These are phyloP conservation scores for Ogataea degrootiae DNA, from an alignment of 805 yeast genomes.

Conservation along the genomic window DNA sequence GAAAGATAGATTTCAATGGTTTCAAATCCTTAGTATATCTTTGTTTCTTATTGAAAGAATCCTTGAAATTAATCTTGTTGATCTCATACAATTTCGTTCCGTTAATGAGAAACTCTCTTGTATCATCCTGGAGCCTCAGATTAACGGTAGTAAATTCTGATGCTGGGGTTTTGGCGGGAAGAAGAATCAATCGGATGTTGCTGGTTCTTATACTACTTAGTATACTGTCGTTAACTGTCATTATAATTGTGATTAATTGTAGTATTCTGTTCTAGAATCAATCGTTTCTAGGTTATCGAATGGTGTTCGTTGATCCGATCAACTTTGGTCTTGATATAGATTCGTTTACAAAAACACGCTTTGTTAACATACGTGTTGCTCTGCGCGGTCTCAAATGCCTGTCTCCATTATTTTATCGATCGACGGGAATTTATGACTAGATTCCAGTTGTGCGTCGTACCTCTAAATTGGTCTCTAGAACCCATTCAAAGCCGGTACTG, in stretches of 20 bases:
- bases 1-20: constrained; percentile 39
- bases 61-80: constrained; percentile 34
- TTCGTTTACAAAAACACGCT: too few relatives aligned
- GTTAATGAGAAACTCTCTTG: constrained; percentile 13
- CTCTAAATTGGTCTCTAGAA: too few relatives aligned
- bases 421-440: too few relatives aligned
- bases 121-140: constrained; percentile 8
- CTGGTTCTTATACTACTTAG: constrained; percentile 5
- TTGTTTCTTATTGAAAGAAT: constrained; percentile 27
- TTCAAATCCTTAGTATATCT: constrained; percentile 26
- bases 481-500: too few relatives aligned
- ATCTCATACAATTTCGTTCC: constrained; percentile 34
- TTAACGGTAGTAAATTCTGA: constrained; percentile 7
- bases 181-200: constrained; percentile 9
- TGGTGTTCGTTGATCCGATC: too few relatives aligned
- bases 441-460: too few relatives aligned
- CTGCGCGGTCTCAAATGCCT: too few relatives aligned
- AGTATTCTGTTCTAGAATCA: too few relatives aligned
- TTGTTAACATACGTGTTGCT: too few relatives aligned
- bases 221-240: constrained; percentile 6
- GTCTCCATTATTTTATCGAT: too few relatives aligned
- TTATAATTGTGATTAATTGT: not conserved
- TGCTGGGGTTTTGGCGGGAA: constrained; percentile 8
- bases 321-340: too few relatives aligned
- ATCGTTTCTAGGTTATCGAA: too few relatives aligned